These are phyloP conservation scores for Neurospora sp. DNA, from an alignment of 495 filamentous ascomycete genomes.

Conservation along the genomic window DNA sequence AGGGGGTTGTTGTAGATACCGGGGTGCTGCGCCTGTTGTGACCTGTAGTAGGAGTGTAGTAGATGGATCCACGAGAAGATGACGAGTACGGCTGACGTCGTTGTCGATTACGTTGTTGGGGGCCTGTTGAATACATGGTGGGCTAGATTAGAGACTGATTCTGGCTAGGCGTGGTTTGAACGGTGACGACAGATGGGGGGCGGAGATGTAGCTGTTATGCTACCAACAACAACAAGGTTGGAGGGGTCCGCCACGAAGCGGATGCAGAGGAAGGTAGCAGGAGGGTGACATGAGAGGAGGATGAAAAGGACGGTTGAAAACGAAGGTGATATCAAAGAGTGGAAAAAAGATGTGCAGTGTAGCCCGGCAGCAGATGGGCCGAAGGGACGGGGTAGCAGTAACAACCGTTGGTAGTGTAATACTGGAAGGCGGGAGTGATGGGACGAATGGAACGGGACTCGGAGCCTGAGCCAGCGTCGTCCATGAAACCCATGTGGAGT, in stretches of 20 bases:
- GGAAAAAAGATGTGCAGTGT: conserved; percentile 8
- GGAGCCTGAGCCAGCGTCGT: neutral
- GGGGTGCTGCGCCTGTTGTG: conserved; percentile 17
- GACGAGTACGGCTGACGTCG: conserved; percentile 24
- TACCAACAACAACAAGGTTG: conserved; percentile 1
- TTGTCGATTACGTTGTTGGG: conserved; percentile 20
- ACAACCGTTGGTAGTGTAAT: neutral
- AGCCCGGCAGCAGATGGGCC: conserved; percentile 13
- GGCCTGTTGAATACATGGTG: conserved; percentile 18
- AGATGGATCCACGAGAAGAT: conserved; percentile 28
- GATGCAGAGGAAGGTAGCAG: conserved; percentile 1
- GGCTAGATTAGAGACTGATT: conserved; percentile 15
- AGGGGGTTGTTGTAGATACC: conserved; percentile 5
- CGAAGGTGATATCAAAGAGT: conserved; percentile 10
- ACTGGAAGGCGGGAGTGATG: neutral
- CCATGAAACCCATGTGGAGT: neutral
- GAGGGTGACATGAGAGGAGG: neutral
- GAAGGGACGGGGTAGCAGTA: conserved; percentile 6
- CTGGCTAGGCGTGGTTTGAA: neutral
- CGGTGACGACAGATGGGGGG: neutral
- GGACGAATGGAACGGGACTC: neutral
- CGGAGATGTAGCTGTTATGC: neutral
- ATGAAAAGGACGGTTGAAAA: neutral
- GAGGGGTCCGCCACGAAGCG: neutral
- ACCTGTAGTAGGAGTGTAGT: conserved; percentile 30